phyloP scores from a whole-genome alignment of 2,329 filamentous ascomycete genomes.

The Penicillium griseofulvum region DNA sequence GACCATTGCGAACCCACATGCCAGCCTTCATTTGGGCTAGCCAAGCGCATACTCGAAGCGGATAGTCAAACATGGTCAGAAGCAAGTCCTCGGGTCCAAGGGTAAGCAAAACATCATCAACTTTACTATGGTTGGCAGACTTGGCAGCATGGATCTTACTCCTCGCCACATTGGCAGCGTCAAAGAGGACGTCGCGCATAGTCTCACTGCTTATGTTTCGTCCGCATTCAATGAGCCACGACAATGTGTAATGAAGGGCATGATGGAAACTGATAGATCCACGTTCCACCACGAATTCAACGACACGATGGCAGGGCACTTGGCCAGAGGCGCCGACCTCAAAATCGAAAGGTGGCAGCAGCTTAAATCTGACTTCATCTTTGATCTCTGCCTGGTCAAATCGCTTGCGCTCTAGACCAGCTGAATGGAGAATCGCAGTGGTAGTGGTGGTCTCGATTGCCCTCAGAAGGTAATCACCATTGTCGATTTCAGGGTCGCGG shows the following conservation, averaged over 20 bases:
- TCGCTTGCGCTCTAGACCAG: slow-evolving; percentile 80
- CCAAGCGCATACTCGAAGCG: slow-evolving; percentile 91
- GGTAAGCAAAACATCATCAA: slow-evolving; percentile 55
- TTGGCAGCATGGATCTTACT: slow-evolving; percentile 60
- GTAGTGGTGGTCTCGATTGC: slow-evolving; percentile 66
- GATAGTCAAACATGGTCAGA: slow-evolving; percentile 87
- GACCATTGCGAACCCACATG: slow-evolving; percentile 98
- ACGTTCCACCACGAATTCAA: slow-evolving; percentile 83
- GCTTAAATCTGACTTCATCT: slow-evolving; percentile 79
- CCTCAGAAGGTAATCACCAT: slow-evolving; percentile 68
- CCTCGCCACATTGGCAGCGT: slow-evolving; percentile 57
- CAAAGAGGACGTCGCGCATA: slow-evolving; percentile 67
- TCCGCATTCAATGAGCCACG: slow-evolving; percentile 90
- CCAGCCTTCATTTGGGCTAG: slow-evolving; percentile 96
- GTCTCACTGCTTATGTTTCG: slow-evolving; percentile 69
- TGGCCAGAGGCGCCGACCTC: slow-evolving; percentile 51
- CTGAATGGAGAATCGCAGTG: slow-evolving; percentile 80
- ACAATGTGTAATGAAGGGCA: slow-evolving; percentile 90
- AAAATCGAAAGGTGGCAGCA: slow-evolving; percentile 74
- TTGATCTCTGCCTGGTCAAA: slow-evolving; percentile 89
- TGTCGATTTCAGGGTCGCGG: slow-evolving; percentile 63
- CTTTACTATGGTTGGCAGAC: slow-evolving; percentile 48
- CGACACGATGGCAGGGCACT: slow-evolving; percentile 61
- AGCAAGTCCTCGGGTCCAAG: slow-evolving; percentile 70
- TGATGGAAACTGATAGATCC: slow-evolving; percentile 97